Base-by-base conservation (phyloP, 2,329 filamentous ascomycete genomes). In the Hymenoscyphus linearis region DNA sequence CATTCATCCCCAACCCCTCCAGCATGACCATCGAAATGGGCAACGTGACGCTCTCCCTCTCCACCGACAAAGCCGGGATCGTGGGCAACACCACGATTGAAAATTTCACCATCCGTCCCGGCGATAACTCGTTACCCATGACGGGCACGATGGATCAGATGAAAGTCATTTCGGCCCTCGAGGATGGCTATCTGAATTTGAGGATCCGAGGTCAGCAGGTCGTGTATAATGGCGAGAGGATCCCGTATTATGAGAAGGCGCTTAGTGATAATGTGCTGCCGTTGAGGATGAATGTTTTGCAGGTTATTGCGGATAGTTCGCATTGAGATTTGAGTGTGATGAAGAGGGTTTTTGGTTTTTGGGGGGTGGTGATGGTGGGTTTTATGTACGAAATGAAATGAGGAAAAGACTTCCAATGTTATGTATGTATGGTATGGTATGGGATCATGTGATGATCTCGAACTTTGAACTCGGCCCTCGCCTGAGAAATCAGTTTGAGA, bases 1-100 rank as follows among this genome's bases (percentile, higher is more conserved):
- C 83, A 54, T 75, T 71, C 63, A 83, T 87, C 56, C 83, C 83
- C 62, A 87, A 87, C 69, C 83, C 84, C 0, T 82, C 82, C 2
- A 76, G 83, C 59, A 75, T 85, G 73, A 83, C 79, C 4, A 73
- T 86, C 60, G 73, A 75, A 52, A 76, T 87, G 76, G 84, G 84
- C 61, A 83, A 85, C 65, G 75, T 86, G 1, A 83, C 81, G 10
- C 74, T 86, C 67, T 72, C 79, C 64, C 77, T 86, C 62, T 75
- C 75, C 47, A 71, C 68, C 44, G 55, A 59, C 1, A 47, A 59
- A 10, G 76, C 76, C 53, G 77, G 73, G 4, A 18, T 69, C 4
- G 78, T 87, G 62, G 84, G 83, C 34, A 76, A 75, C 57, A 69
- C 79, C 6, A 77, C 77, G 31, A 73, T 87, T 14, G 71, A 77